These are phyloP conservation scores for Oryza meridionalis DNA, from an alignment of 176 grass and related monocot genomes.

Conservation along the genomic window DNA sequence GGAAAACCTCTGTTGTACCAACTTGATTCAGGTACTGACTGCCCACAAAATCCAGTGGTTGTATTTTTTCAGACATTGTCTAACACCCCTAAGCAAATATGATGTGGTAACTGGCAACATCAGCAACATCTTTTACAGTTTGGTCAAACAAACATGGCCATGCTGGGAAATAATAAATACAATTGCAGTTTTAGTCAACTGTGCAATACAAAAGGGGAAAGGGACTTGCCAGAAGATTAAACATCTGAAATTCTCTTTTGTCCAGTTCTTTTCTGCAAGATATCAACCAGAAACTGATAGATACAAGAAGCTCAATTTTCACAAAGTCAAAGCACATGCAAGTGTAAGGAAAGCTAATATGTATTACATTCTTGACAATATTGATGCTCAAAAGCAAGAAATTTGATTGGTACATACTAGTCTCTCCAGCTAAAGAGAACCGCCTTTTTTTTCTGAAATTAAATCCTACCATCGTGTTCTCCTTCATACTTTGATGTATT, in stretches of 20 bases:
- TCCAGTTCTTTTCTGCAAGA: conserved; percentile 15
- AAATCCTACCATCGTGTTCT: neutral
- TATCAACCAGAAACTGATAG: conserved; percentile 19
- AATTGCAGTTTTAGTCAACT: neutral
- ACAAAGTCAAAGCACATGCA: neutral
- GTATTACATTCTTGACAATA: conserved; percentile 9
- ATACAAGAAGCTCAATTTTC: neutral
- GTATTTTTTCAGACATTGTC: conserved; percentile 4
- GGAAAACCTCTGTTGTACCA: neutral
- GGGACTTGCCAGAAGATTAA: neutral
- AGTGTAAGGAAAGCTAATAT: neutral
- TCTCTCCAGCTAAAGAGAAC: conserved; percentile 18
- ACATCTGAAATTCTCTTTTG: conserved; percentile 13
- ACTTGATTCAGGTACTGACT: conserved; percentile 4
- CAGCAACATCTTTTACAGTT: neutral
- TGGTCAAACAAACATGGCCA: conserved; percentile 27
- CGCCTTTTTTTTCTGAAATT: conserved; percentile 16
- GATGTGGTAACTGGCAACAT: neutral
- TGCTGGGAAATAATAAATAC: neutral
- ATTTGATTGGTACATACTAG: conserved; percentile 16
- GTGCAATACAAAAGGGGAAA: neutral
- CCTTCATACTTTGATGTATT: conserved; percentile 17
- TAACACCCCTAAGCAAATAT: conserved; percentile 2
- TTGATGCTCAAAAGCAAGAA: neutral
- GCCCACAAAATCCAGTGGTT: conserved; percentile 11